A percentile compares a stretch with the other conserved stretches of the same genome.
phyloP scores from a whole-genome alignment of 1,284 basidiomycete genomes.

The Cutaneotrichosporon arboriforme region DNA sequence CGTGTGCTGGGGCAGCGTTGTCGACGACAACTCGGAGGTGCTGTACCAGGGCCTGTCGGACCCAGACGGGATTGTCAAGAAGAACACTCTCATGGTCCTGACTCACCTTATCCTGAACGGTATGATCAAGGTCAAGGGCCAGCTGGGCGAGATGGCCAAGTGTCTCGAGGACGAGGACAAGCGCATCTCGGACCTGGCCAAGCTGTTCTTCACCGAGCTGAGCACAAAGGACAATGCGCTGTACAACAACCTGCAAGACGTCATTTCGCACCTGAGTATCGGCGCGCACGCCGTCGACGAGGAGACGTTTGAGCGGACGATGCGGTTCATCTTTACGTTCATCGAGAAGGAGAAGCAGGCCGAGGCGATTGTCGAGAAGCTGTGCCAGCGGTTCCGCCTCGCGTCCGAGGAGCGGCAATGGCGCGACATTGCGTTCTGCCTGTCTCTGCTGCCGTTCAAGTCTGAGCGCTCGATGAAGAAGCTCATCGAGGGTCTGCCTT shows the following conservation, averaged over 20 bases:
- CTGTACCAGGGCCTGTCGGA: slow-evolving; percentile 92
- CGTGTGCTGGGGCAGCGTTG: slow-evolving; percentile 89
- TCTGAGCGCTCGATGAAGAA: slow-evolving; percentile 94
- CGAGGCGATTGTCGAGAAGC: slow-evolving; percentile 88
- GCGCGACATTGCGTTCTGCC: slow-evolving; percentile 94
- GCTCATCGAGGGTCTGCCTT: slow-evolving; percentile 82
- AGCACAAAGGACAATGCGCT: slow-evolving; percentile 97
- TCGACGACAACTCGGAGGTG: slow-evolving; percentile 94
- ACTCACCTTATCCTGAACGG: slow-evolving; percentile 96
- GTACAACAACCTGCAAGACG: slow-evolving; percentile 96
- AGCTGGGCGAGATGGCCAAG: slow-evolving; percentile 98
- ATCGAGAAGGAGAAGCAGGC: slow-evolving; percentile 99
- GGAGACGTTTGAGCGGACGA: slow-evolving; percentile 82
- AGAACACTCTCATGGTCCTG: slow-evolving; percentile 98
- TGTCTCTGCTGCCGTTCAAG: slow-evolving; percentile 92
- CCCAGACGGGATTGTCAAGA: slow-evolving; percentile 83
- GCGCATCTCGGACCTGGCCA: slow-evolving; percentile 85
- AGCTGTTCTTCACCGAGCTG: slow-evolving; percentile 93
- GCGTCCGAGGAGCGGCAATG: slow-evolving; percentile 88
- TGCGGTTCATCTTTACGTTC: slow-evolving; percentile 93
- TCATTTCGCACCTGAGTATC: slow-evolving; percentile 87
- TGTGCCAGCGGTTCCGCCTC: slow-evolving; percentile 87
- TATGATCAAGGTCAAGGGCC: slow-evolving; percentile 99
- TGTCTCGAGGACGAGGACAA: slow-evolving; percentile 91
- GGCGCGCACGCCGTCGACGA: slow-evolving; percentile 94